Conservation (phyloP, 2,329 filamentous ascomycete genomes). For the Paecilomyces variotii region DNA sequence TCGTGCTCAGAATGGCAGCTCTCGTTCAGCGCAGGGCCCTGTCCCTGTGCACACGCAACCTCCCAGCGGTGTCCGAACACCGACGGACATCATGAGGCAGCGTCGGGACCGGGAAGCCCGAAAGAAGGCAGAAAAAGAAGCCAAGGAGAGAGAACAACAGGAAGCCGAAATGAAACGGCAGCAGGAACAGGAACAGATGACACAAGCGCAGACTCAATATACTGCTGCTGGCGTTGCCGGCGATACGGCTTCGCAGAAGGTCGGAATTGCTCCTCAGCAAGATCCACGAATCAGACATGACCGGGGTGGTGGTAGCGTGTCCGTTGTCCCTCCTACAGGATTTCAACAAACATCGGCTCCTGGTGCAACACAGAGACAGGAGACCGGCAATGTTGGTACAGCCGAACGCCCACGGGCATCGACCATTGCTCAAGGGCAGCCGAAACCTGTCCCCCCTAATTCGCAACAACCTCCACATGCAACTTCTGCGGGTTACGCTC, state of each 20-base stretch:
- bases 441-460: constrained; percentile 8
- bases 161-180: constrained; percentile 41
- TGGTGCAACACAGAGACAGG: constrained; percentile 3
- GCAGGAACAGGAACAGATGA: constrained; percentile 29
- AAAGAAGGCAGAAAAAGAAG: constrained; percentile 59
- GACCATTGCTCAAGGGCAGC: constrained; percentile 12
- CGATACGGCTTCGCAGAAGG: constrained; percentile 21
- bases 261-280: constrained; percentile 3
- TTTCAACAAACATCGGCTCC: constrained; percentile 1
- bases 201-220: constrained; percentile 25
- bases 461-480: constrained; percentile 10
- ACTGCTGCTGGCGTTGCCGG: constrained; percentile 39
- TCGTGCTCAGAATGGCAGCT: constrained; percentile 50
- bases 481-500: constrained; percentile 6
- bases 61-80: constrained; percentile 63
- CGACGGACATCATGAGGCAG: constrained; percentile 85
- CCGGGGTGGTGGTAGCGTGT: neutral
- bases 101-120: constrained; percentile 68
- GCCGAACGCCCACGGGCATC: constrained; percentile 7
- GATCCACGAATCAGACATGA: neutral
- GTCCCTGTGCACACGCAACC: constrained; percentile 45
- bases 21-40: constrained; percentile 44
- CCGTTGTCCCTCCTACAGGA: constrained; percentile 3
- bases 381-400: constrained; percentile 7
- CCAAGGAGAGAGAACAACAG: constrained; percentile 46